A percentile compares a stretch with the other conserved stretches of the same genome.
phyloP scores from a whole-genome alignment of 225 moss, liverwort and hornwort genomes.

The Neckera pumila region DNA sequence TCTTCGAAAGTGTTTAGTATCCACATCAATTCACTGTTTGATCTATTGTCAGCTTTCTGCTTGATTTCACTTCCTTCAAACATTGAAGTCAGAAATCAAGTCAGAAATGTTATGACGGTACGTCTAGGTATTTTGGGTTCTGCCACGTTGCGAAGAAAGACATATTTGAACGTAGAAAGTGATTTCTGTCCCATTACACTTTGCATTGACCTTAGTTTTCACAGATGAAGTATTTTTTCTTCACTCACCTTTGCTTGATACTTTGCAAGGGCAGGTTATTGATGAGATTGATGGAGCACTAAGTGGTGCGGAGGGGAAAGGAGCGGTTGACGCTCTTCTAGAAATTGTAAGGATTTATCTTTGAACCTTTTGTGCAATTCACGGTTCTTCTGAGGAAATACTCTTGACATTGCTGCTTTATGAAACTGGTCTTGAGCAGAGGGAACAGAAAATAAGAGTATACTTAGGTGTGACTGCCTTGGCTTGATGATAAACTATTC shows the following conservation, averaged over 20 bases:
- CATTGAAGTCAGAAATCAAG: background rate
- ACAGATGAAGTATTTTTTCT: background rate
- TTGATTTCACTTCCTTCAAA: background rate
- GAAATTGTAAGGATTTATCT: conserved; percentile 54
- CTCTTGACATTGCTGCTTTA: background rate
- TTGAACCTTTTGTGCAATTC: background rate
- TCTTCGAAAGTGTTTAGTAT: background rate
- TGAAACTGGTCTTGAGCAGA: background rate
- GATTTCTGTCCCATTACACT: background rate
- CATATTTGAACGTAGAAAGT: background rate
- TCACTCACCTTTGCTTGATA: background rate
- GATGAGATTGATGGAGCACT: conserved; percentile 96
- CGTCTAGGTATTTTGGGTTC: background rate
- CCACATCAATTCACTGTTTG: background rate
- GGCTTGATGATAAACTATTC: background rate
- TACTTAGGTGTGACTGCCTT: background rate
- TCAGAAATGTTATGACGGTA: background rate
- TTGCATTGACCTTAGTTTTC: background rate
- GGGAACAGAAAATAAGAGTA: background rate
- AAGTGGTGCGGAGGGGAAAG: conserved; percentile 76
- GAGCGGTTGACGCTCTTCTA: conserved; percentile 77
- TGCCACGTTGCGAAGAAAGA: background rate
- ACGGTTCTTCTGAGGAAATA: background rate
- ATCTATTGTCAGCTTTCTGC: background rate
- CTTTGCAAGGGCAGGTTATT: conserved; percentile 51